Evolutionary conservation across 192 early-diverging fungal genomes (phyloP).

Genomic region (Umbelopsis isabellina): DNA sequence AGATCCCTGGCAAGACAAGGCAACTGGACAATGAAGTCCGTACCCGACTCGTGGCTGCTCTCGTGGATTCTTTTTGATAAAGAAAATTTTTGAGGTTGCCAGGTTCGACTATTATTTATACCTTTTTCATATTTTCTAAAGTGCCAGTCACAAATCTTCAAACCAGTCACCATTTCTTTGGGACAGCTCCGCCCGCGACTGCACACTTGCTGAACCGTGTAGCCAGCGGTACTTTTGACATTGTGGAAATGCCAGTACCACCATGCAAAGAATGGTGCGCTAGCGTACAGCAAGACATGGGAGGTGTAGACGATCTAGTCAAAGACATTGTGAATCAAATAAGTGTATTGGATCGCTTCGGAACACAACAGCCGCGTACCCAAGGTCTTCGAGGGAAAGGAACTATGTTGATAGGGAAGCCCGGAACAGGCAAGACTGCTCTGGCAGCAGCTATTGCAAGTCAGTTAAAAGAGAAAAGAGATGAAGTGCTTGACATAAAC

Average conservation of each 20-base stretch:
- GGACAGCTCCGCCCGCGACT: too few relatives aligned
- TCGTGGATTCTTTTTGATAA: constrained; percentile 23
- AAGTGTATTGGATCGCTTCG: not conserved
- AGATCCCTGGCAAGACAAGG: constrained; percentile 23
- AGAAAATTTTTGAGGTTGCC: constrained; percentile 14
- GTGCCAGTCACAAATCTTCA: too few relatives aligned
- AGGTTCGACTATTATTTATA: not conserved
- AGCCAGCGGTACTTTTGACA: not conserved
- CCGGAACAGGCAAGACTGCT: constrained; percentile 58
- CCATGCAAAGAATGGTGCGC: not conserved
- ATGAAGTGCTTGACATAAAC: not conserved
- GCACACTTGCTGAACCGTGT: not conserved
- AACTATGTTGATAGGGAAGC: constrained; percentile 48
- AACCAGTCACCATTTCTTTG: too few relatives aligned
- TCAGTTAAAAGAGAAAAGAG: not conserved
- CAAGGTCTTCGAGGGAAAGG: constrained; percentile 36
- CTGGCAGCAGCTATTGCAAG: constrained; percentile 47
- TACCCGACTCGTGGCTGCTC: constrained; percentile 23
- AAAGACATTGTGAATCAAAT: not conserved
- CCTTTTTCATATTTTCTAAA: too few relatives aligned
- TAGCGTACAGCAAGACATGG: not conserved
- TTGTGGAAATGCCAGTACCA: not conserved
- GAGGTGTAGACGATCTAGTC: not conserved
- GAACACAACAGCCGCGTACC: not conserved
- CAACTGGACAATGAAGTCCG: constrained; percentile 2